phyloP scores from a whole-genome alignment of 345 rosid species.

The Populus simonii region DNA sequence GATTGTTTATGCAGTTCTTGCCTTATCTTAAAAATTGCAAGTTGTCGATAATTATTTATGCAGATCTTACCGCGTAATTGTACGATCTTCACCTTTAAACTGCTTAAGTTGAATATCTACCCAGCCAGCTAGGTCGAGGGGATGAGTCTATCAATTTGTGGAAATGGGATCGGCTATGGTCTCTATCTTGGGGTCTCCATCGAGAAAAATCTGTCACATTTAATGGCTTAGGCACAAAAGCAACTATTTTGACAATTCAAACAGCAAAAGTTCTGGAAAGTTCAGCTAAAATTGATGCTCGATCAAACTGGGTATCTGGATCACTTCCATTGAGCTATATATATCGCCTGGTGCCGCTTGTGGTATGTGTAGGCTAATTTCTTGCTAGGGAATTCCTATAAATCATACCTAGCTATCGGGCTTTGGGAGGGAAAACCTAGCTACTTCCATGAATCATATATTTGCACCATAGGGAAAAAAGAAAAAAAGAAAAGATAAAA shows the following conservation, averaged over 20 bases:
- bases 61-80: neutral
- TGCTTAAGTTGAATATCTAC: neutral
- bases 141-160: constrained; percentile 7
- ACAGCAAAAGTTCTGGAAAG: neutral
- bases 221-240: constrained; percentile 9
- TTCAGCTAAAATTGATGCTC: neutral
- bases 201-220: constrained; percentile 11
- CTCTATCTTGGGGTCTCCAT: constrained; percentile 8
- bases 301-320: neutral
- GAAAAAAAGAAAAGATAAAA: too few relatives aligned
- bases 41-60: neutral
- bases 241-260: neutral
- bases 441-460: too few relatives aligned
- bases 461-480: too few relatives aligned
- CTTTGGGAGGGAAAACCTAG: too few relatives aligned
- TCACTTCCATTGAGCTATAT: neutral
- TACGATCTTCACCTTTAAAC: neutral
- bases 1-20: neutral
- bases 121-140: constrained; percentile 10
- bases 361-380: too few relatives aligned
- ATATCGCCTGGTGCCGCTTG: too few relatives aligned
- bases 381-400: too few relatives aligned
- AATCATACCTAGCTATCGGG: too few relatives aligned
- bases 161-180: constrained; percentile 13
- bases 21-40: neutral